Evolutionary conservation across 345 rosid species (phyloP), one percentile per base, ranked within the genome.

Genomic region (Populus tremula): DNA sequence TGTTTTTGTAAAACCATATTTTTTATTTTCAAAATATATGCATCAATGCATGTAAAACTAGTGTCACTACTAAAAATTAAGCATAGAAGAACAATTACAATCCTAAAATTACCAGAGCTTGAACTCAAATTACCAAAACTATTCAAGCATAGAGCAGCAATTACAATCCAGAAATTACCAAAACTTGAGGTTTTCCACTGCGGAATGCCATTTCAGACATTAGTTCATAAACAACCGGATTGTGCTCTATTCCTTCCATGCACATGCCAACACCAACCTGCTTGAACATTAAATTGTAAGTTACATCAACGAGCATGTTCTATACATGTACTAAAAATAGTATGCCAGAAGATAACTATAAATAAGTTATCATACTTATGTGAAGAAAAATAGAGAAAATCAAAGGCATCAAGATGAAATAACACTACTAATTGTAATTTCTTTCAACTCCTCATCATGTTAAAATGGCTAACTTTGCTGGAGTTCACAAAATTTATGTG

Each of bases 191-290:
- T 87, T 91, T 91, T 82, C 92, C 81, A 71, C 81, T 87, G 71
- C 90, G 89, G 80, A 91, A 95, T 75, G 99, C 93, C 98, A 93
- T 93, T 89, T 95, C 99, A 59, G 98, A 93, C 89, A 88, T 90
- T 54, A 95, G 84, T 83, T 95, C 99, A 75, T 89, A 93, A 76
- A 95, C 98, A 72, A 95, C 91, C 0, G 98, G 98, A 78, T 95
- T 93, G 16, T 95, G 99, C 87, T 95, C 99, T 82, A 93, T 93
- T 71, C 99, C 98, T 80, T 95, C 99, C 98, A 91, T 91, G 88
- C 99, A 95, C 91, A 89, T 86, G 76, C 99, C 99, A 81, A 95
- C 95, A 72, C 99, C 99, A 27, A 94, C 94, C 99, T 93, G 78
- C 78, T 39, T 43, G 53, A 66, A 75, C 50, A 73, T 74, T 45